Base-by-base conservation (phyloP, 164 flowering plant genomes). In the Magnolia kwangsiensis region DNA sequence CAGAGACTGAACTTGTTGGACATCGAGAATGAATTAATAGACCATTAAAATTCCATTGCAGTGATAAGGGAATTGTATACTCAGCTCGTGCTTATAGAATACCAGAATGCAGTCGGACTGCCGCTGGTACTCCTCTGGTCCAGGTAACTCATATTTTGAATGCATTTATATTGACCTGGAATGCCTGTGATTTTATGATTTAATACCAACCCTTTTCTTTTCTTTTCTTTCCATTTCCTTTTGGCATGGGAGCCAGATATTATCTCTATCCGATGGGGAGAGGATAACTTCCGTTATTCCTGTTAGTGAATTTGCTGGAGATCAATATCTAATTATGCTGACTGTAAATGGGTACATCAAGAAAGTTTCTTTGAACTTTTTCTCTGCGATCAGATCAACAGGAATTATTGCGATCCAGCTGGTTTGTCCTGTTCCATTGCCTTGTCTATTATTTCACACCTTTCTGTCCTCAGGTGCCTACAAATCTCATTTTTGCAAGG, bases 391-490 rank as follows among this genome's bases (percentile, higher is more conserved):
- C 81, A 87, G 99, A 73, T 74, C 89, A 61, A 88, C 96, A 20
- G 99, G 99, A 78, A 94, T 96, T 78, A 92, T 94, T 75, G 98
- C 97, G 74, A 91, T 94, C 83, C 98, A 91, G 81, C 85, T 96
- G 98, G 99, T 94, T 80, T 77, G 92, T 82, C 27, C 70, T 73
- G 76, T 75, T 75, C 18, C 14, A 20, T 49, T 50, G 29, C 58
- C 61, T 59, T 59, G 76, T 1, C 16, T 49, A 27, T 18, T 27
- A 45, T 68, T 16, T 1, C 50, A 3, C 27, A 6, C 45, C 6
- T 7, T 68, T 68, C 49, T 68, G n/a, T 16, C 71, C 2, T 13
- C 31, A 68, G 31, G 29, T 27, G 9, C 14, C 49, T 4, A 27
- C 50, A 18, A 2, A 7, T 68, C 13, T 55, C 29, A 18, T 37